Percentiles rank a stretch among this genome's conserved stretches.
Conservation (phyloP, 257 asterid genomes). For the Nicotiana knightiana region DNA sequence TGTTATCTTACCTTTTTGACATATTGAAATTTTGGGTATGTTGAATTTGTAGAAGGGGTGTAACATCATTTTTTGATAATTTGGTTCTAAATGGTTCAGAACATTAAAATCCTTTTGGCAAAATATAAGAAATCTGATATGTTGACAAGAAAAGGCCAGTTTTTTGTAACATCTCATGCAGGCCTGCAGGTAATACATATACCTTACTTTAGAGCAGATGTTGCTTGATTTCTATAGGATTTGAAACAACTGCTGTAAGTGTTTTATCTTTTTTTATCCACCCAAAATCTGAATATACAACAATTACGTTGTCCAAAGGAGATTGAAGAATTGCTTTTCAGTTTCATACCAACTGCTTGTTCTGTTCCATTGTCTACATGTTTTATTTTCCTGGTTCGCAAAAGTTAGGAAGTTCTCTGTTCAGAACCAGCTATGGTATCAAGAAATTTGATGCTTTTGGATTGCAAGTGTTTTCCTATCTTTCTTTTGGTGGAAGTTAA, state of each 20-base stretch:
- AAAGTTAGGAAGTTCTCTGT: not conserved
- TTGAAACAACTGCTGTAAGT: not conserved
- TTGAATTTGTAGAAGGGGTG: not conserved
- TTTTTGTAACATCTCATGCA: constrained; percentile 51
- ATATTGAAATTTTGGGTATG: not conserved
- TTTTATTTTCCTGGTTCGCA: not conserved
- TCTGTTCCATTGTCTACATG: not conserved
- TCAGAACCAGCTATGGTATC: not conserved
- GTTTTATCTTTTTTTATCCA: not conserved
- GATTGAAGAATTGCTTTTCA: not conserved
- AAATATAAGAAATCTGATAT: not conserved
- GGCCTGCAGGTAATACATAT: constrained; percentile 60
- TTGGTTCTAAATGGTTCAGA: not conserved
- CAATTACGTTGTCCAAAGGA: not conserved
- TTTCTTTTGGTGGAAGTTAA: not conserved
- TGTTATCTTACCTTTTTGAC: not conserved
- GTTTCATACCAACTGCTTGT: not conserved
- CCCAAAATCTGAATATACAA: not conserved
- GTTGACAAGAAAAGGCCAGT: not conserved
- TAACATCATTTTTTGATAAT: not conserved
- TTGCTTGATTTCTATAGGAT: not conserved
- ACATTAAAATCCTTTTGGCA: not conserved
- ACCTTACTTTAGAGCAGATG: not conserved
- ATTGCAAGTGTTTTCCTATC: not conserved
- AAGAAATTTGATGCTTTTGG: not conserved